Base-by-base conservation (phyloP, 805 yeast species). In the Myxozyma monticola region DNA sequence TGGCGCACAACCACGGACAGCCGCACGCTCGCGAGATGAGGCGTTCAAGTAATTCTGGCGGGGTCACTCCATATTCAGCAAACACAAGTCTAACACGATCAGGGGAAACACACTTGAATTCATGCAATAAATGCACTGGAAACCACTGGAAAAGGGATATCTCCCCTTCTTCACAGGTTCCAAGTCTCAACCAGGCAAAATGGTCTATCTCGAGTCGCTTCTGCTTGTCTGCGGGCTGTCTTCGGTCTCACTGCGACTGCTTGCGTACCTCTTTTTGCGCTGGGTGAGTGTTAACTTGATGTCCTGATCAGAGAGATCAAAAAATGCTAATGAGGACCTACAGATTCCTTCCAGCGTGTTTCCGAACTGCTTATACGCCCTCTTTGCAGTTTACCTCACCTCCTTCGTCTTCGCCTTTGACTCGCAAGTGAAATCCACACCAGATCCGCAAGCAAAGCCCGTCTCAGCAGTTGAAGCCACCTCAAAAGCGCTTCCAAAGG, bases 251-350 rank as follows among this genome's bases (percentile, higher is more conserved):
- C 22, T 49, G 8, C 47, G 57, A 17, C 22, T 49, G 10, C 48
- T 17, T 2, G 45, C 44, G 9, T 53, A 53, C 36, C 14, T 53
- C 28, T 53, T 53, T 24, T 30, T 53, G 42, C 49, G 57, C 37
- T 53, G 57, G 57, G 57, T 53, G 34, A 3, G 45, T 34, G 12
- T 3, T n/a, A 15, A 8, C 21, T 34, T 10, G 33, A 2, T 4
- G 33, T 2, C 15, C 18, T 22, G 31, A 21, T 21, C 38, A n/a
- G 31, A 17, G 14, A 4, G 29, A n/a, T n/a, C n/a, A n/a, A n/a
- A n/a, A n/a, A n/a, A 24, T 18, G 33, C n/a, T 26, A 15, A 25
- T 8, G n/a, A n/a, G n/a, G n/a, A 6, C 21, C 12, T 15, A 0
- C 21, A 53, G 57, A 28, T 48, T 18, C 57, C 57, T 3, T 44